Conservation (phyloP, 345 rosid species). For the Sisymbrium irio region DNA sequence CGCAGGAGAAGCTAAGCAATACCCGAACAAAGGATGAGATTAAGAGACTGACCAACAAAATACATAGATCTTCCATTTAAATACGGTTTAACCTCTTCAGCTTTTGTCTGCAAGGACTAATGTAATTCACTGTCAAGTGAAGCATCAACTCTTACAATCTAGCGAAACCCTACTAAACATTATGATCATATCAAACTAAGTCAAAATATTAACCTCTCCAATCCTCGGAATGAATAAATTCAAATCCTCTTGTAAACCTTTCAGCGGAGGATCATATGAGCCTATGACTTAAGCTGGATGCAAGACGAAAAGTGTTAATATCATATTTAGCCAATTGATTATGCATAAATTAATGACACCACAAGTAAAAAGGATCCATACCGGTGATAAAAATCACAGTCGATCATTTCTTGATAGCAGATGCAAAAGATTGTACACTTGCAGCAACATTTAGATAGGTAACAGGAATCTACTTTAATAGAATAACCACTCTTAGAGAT, state of each 20-base stretch:
- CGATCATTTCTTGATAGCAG: constrained; percentile 87
- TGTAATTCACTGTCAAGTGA: constrained; percentile 19
- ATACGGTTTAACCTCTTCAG: constrained; percentile 67
- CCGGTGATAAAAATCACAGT: constrained; percentile 99
- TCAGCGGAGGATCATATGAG: constrained; percentile 93
- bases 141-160: constrained; percentile 16
- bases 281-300: constrained; percentile 86
- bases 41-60: constrained; percentile 83
- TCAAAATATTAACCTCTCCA: constrained; percentile 74
- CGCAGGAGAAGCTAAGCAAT: background rate
- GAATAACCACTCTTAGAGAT: constrained; percentile 25
- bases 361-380: constrained; percentile 35
- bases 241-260: constrained; percentile 96
- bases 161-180: background rate
- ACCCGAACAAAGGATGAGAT: constrained; percentile 8
- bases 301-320: background rate
- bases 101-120: constrained; percentile 67
- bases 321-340: background rate
- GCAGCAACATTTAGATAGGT: constrained; percentile 98
- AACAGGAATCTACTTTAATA: constrained; percentile 73
- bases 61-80: constrained; percentile 74
- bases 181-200: constrained; percentile 7
- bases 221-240: constrained; percentile 98
- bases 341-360: background rate
- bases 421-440: constrained; percentile 89